A percentile compares a stretch with the other conserved stretches of the same genome.
Evolutionary conservation across 2,329 filamentous ascomycete species (phyloP).

Genomic region (Apiospora aurea): DNA sequence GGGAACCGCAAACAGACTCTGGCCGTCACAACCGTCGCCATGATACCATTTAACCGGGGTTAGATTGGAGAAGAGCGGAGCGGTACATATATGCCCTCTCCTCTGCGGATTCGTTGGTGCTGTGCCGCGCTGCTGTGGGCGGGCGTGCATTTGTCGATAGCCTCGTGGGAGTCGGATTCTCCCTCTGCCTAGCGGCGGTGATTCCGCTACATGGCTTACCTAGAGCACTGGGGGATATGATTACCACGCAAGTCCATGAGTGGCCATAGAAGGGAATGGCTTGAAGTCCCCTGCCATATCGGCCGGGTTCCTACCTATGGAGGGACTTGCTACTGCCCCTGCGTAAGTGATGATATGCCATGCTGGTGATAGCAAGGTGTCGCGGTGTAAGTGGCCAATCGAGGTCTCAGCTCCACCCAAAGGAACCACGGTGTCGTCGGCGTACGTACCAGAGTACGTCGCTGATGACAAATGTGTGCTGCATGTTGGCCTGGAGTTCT

Average conservation of each 20-base stretch:
- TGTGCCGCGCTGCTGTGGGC: background rate
- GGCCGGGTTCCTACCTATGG: constrained; percentile 20
- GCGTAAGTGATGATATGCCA: constrained; percentile 14
- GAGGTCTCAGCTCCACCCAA: background rate
- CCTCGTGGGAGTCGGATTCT: background rate
- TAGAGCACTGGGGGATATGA: background rate
- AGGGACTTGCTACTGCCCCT: constrained; percentile 9
- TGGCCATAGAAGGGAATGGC: background rate
- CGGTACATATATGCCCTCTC: background rate
- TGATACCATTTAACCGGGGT: constrained; percentile 12
- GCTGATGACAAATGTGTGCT: background rate
- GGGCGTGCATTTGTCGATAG: background rate
- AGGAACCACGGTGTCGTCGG: background rate
- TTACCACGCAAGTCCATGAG: background rate
- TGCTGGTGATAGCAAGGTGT: constrained; percentile 21
- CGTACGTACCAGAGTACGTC: background rate
- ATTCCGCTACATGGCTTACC: background rate
- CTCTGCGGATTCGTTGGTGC: background rate
- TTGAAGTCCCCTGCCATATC: background rate
- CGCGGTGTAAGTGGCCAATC: constrained; percentile 20
- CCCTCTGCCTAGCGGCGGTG: background rate
- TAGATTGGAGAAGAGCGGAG: constrained; percentile 15
- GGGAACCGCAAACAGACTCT: background rate
- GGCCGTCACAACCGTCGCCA: background rate
- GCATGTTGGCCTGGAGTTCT: background rate